Evolutionary conservation across 257 asterid species (phyloP).

Genomic region (Marsdenia floribunda): DNA sequence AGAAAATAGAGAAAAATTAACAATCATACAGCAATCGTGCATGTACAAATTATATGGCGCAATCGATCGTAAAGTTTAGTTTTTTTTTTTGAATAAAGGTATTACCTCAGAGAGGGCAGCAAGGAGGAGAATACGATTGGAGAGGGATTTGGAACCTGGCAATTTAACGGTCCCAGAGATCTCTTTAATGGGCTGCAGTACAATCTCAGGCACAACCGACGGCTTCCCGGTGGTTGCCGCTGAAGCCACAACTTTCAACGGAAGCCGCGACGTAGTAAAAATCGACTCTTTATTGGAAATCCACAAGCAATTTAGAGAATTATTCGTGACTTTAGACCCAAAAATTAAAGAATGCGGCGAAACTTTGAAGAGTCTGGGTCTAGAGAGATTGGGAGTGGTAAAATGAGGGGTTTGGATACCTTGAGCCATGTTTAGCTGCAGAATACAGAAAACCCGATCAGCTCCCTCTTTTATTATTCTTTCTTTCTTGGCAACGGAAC

Average conservation of each 20-base stretch:
- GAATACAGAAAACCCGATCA: constrained; percentile 31
- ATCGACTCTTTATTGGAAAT: constrained; percentile 39
- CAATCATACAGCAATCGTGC: background rate
- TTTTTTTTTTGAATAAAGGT: constrained; percentile 1
- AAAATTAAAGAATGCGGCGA: constrained; percentile 49
- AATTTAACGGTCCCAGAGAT: constrained; percentile 88
- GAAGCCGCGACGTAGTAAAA: constrained; percentile 29
- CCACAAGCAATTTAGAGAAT: constrained; percentile 39
- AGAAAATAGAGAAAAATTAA: background rate
- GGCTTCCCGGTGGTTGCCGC: constrained; percentile 71
- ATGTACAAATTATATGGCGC: background rate
- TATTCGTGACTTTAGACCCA: constrained; percentile 39
- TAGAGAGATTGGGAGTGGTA: constrained; percentile 22
- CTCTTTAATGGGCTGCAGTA: constrained; percentile 79
- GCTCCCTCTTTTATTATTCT: background rate
- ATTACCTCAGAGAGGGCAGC: constrained; percentile 95
- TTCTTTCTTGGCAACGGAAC: background rate
- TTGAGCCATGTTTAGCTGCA: constrained; percentile 44
- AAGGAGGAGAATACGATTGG: constrained; percentile 91
- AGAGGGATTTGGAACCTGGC: constrained; percentile 96
- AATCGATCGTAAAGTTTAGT: background rate
- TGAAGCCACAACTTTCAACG: constrained; percentile 53
- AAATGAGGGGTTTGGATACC: constrained; percentile 45
- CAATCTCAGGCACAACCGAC: constrained; percentile 75
- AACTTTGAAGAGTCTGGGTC: constrained; percentile 29